Evolutionary conservation across 2,329 filamentous ascomycete genomes (phyloP).

Genomic region (Mycogone perniciosa): DNA sequence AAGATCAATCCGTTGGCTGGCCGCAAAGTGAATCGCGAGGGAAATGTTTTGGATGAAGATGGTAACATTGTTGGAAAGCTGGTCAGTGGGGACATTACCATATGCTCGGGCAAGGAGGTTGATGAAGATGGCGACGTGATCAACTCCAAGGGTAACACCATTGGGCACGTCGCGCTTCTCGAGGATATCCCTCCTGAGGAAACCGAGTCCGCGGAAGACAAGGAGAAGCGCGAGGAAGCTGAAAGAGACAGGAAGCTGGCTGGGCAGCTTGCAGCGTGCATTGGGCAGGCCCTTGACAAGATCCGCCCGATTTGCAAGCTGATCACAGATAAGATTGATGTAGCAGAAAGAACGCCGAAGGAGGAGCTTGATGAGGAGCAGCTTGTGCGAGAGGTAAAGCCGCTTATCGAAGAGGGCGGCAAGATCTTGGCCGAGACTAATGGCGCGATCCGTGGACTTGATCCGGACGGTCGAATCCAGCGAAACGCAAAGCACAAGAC

Average conservation of each 20-base stretch:
- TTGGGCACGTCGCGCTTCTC: slow-evolving; percentile 63
- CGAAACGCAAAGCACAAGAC: slow-evolving; percentile 78
- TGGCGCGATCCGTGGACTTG: slow-evolving; percentile 77
- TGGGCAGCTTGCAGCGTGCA: slow-evolving; percentile 63
- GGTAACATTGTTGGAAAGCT: slow-evolving; percentile 60
- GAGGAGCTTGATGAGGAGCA: slow-evolving; percentile 88
- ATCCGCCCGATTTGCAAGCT: slow-evolving; percentile 80
- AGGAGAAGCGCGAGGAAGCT: slow-evolving; percentile 46
- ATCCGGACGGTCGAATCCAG: slow-evolving; percentile 81
- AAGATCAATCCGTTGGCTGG: slow-evolving; percentile 47
- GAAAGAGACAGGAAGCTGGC: slow-evolving; percentile 72
- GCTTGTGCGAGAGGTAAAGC: slow-evolving; percentile 78
- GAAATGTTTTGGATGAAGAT: slow-evolving; percentile 52
- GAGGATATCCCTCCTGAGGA: slow-evolving; percentile 50
- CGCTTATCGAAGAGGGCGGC: slow-evolving; percentile 79
- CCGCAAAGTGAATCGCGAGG: slow-evolving; percentile 51
- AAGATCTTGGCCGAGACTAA: slow-evolving; percentile 82
- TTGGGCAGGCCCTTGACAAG: slow-evolving; percentile 74
- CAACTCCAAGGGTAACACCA: slow-evolving; percentile 58
- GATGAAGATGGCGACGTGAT: slow-evolving; percentile 66
- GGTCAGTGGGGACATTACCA: slow-evolving; percentile 57
- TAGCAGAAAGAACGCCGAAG: slow-evolving; percentile 71
- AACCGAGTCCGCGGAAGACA: slow-evolving; percentile 41
- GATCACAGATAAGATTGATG: slow-evolving; percentile 79
- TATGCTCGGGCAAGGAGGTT: slow-evolving; percentile 62